Conservation (phyloP, 176 grass and related monocot species). For the Thalia dealbata region DNA sequence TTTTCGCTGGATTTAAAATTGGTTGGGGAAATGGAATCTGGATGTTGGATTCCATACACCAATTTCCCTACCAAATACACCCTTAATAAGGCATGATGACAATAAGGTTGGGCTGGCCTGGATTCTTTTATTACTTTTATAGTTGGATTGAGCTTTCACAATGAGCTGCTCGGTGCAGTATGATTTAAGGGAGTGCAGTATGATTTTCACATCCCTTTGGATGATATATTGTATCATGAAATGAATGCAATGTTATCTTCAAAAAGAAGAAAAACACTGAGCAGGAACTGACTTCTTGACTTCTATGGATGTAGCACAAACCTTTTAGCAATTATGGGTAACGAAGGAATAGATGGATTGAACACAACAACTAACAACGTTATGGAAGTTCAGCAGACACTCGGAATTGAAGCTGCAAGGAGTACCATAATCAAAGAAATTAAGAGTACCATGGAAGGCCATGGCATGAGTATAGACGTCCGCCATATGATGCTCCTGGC, state of each 20-base stretch:
- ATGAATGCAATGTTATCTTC: no score
- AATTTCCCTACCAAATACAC: no score
- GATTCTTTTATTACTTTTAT: neutral
- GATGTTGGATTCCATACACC: no score
- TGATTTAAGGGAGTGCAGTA: no score
- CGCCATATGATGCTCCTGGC: slow-evolving; percentile 97
- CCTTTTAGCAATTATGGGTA: slow-evolving; percentile 81
- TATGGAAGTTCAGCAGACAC: slow-evolving; percentile 60
- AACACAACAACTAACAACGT: slow-evolving; percentile 82
- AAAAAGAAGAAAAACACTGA: neutral
- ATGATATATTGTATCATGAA: no score
- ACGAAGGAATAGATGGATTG: slow-evolving; percentile 51
- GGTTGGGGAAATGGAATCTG: no score
- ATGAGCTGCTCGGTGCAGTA: no score
- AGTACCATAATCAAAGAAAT: slow-evolving; percentile 73
- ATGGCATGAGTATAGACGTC: slow-evolving; percentile 85
- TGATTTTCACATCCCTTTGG: no score
- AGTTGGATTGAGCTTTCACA: no score
- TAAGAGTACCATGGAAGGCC: slow-evolving; percentile 45
- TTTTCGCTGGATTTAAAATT: no score
- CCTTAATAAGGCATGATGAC: no score
- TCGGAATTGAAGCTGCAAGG: slow-evolving; percentile 89
- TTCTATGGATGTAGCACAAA: slow-evolving; percentile 51
- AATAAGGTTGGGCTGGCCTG: neutral
- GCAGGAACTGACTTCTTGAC: slow-evolving; percentile 13